Evolutionary conservation across 306 rosid genomes (phyloP).

Genomic region (Inga leiocalycina): DNA sequence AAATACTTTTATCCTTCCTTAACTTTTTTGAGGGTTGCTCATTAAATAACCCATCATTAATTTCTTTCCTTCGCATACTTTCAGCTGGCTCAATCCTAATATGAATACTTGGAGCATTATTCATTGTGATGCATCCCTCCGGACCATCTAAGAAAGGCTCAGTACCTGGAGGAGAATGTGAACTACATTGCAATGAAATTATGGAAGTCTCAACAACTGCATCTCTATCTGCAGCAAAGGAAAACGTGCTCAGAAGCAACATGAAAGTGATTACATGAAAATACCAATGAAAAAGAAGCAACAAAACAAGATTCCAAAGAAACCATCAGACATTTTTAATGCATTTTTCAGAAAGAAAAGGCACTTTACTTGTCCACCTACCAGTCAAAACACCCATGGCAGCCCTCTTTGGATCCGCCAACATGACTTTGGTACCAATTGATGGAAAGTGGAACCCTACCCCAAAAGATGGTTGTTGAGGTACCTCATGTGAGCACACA

Average conservation of each 20-base stretch:
- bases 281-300: not conserved
- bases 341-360: not conserved
- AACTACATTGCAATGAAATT: slow-evolving; percentile 10
- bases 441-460: not conserved
- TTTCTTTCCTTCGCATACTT: slow-evolving; percentile 26
- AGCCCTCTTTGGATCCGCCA: no score
- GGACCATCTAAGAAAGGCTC: slow-evolving; percentile 22
- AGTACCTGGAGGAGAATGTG: slow-evolving; percentile 29
- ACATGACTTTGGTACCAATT: not conserved
- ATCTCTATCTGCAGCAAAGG: slow-evolving; percentile 8
- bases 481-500: no score
- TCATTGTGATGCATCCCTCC: slow-evolving; percentile 3
- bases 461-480: not conserved
- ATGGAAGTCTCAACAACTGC: slow-evolving; percentile 34
- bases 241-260: slow-evolving; percentile 25
- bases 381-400: no score
- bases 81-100: slow-evolving; percentile 33
- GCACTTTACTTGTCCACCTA: no score
- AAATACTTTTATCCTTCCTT: slow-evolving; percentile 37
- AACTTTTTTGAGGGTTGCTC: slow-evolving; percentile 45
- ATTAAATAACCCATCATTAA: slow-evolving; percentile 24
- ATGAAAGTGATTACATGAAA: not conserved
- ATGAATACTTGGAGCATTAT: slow-evolving; percentile 33
- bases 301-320: not conserved
- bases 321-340: not conserved